These are phyloP conservation scores for Epichloe festucae DNA, from an alignment of 2,329 filamentous ascomycete genomes.

Conservation along the genomic window DNA sequence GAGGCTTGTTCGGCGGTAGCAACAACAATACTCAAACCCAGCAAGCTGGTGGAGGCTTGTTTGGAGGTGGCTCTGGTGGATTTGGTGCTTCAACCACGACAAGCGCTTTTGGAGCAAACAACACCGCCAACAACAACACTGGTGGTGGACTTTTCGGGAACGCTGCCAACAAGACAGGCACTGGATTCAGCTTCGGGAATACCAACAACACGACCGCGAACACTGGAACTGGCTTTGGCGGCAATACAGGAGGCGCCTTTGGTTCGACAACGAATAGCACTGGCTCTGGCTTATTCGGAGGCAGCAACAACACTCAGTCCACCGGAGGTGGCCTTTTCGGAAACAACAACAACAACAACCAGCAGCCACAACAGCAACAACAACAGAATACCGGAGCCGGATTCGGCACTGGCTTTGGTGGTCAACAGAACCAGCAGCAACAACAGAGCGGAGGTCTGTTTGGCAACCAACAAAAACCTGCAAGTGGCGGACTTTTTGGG, in stretches of 20 bases:
- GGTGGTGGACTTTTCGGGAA: conserved; percentile 31
- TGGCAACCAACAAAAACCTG: conserved; percentile 29
- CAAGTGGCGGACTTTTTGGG: conserved; percentile 26
- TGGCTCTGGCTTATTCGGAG: conserved; percentile 29
- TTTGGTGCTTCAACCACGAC: conserved; percentile 24
- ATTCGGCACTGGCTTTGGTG: conserved; percentile 23
- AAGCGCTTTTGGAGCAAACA: conserved; percentile 19
- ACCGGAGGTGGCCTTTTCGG: conserved; percentile 34
- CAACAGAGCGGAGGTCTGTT: conserved; percentile 30
- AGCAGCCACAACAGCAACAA: conserved; percentile 16
- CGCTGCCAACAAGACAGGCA: conserved; percentile 22
- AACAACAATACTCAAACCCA: conserved; percentile 12
- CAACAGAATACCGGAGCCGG: conserved; percentile 14
- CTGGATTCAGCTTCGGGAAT: conserved; percentile 30
- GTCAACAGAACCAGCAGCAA: conserved; percentile 16
- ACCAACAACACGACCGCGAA: conserved; percentile 17
- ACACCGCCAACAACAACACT: conserved; percentile 15
- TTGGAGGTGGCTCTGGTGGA: conserved; percentile 19
- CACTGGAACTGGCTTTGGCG: conserved; percentile 13
- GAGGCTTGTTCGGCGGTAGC: conserved; percentile 14
- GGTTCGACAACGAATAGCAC: conserved; percentile 16
- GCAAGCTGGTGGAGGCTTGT: conserved; percentile 11
- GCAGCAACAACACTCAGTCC: conserved; percentile 16
- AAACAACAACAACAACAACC: conserved; percentile 19
- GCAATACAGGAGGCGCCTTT: conserved; percentile 20